A percentile compares a stretch with the other conserved stretches of the same genome.
Evolutionary conservation across 208 protist genomes (phyloP).

Genomic region (Trichomonas tenax): DNA sequence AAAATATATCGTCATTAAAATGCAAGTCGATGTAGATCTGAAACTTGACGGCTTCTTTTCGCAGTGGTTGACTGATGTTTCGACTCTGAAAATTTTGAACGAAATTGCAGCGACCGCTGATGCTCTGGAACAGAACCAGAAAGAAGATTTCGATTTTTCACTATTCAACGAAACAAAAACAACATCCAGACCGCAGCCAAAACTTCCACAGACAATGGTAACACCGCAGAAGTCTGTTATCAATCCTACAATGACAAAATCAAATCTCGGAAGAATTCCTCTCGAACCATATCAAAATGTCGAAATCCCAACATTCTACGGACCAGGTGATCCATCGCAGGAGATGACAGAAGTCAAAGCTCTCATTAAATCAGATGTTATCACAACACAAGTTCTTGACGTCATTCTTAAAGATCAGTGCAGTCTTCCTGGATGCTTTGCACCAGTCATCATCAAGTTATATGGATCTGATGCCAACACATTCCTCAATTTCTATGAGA

Average conservation of each 20-base stretch:
- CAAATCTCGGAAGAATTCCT: neutral
- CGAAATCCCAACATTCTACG: neutral
- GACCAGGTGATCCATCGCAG: neutral
- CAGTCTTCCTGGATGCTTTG: conserved; percentile 3
- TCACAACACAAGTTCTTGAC: neutral
- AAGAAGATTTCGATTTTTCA: neutral
- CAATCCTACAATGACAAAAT: neutral
- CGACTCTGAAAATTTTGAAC: neutral
- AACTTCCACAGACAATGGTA: neutral
- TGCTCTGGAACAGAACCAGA: neutral
- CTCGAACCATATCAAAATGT: too few relatives aligned
- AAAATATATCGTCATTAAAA: too few relatives aligned
- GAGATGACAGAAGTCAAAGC: neutral
- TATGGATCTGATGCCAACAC: neutral
- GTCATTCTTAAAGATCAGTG: neutral
- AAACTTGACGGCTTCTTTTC: neutral
- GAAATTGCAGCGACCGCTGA: neutral
- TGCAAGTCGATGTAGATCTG: neutral
- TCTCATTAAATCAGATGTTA: neutral
- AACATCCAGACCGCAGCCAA: neutral
- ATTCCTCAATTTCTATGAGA: neutral
- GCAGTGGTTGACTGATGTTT: neutral
- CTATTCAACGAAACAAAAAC: neutral
- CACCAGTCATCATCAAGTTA: neutral
- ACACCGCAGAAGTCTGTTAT: neutral